phyloP scores from a whole-genome alignment of 768 basidiomycete species.

The Polyporus arcularius region DNA sequence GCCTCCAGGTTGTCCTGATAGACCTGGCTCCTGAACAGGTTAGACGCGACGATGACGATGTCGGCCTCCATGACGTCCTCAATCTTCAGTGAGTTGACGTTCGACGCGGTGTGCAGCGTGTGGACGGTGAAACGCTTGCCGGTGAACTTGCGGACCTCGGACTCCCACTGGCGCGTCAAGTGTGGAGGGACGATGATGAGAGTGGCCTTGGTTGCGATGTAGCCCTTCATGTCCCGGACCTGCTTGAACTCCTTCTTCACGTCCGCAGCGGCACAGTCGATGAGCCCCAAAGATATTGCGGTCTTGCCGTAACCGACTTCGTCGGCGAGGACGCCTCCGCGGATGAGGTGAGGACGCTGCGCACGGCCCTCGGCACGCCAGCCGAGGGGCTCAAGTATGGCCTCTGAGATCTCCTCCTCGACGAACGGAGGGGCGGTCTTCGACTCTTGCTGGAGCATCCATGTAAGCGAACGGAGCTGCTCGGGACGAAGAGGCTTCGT shows the following conservation, averaged over 20 bases:
- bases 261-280: constrained; percentile 65
- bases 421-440: constrained; percentile 67
- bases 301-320: constrained; percentile 98
- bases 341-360: constrained; percentile 68
- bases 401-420: constrained; percentile 94
- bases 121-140: constrained; percentile 59
- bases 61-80: constrained; percentile 79
- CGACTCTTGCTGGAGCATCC: constrained; percentile 88
- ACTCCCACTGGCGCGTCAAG: constrained; percentile 86
- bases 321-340: constrained; percentile 92
- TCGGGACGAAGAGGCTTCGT: constrained; percentile 73
- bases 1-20: constrained; percentile 78
- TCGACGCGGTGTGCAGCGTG: constrained; percentile 64
- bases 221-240: constrained; percentile 51
- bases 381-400: constrained; percentile 79
- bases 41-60: constrained; percentile 83
- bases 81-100: constrained; percentile 73
- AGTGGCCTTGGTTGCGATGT: constrained; percentile 79
- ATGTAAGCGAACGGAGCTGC: constrained; percentile 85
- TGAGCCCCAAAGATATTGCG: constrained; percentile 88
- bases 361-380: constrained; percentile 96
- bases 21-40: constrained; percentile 76
- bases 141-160: constrained; percentile 83
- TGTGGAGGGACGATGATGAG: constrained; percentile 89
- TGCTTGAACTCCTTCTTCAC: constrained; percentile 61